phyloP scores from a whole-genome alignment of 2,329 filamentous ascomycete genomes.

The Diaporthe caulivora region DNA sequence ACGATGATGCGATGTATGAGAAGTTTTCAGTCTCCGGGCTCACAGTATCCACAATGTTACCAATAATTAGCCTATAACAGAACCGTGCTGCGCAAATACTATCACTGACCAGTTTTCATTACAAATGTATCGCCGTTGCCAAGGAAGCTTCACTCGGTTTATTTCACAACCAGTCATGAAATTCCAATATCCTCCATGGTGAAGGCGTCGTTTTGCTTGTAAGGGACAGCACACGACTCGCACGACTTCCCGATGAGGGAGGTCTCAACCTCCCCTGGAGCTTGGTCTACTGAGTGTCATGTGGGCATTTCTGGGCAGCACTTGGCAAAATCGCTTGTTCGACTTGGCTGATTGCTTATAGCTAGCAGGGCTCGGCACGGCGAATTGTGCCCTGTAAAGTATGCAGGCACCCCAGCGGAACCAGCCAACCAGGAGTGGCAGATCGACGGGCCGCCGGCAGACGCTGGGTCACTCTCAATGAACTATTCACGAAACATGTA shows the following conservation, averaged over 20 bases:
- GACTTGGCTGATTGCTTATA: neutral
- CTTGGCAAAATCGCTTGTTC: constrained; percentile 15
- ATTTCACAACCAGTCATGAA: neutral
- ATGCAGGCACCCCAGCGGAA: neutral
- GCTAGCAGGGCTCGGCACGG: neutral
- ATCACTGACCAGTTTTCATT: too few relatives aligned
- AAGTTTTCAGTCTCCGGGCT: neutral
- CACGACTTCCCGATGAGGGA: neutral
- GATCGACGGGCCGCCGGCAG: constrained; percentile 2
- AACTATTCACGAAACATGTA: neutral
- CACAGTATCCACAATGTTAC: neutral
- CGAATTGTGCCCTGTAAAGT: neutral
- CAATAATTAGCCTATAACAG: too few relatives aligned
- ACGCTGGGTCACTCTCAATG: neutral
- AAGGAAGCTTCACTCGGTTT: too few relatives aligned
- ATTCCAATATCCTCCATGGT: too few relatives aligned
- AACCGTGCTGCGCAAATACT: neutral
- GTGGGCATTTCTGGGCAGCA: constrained; percentile 17
- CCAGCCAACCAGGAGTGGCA: neutral
- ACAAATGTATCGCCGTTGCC: neutral
- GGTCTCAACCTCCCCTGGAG: neutral
- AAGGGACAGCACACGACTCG: neutral
- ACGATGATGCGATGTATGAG: too few relatives aligned
- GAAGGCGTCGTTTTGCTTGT: too few relatives aligned
- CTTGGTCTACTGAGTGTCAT: neutral